These are phyloP conservation scores for Anethum foeniculum DNA, from an alignment of 140 eudicot species.

Conservation along the genomic window DNA sequence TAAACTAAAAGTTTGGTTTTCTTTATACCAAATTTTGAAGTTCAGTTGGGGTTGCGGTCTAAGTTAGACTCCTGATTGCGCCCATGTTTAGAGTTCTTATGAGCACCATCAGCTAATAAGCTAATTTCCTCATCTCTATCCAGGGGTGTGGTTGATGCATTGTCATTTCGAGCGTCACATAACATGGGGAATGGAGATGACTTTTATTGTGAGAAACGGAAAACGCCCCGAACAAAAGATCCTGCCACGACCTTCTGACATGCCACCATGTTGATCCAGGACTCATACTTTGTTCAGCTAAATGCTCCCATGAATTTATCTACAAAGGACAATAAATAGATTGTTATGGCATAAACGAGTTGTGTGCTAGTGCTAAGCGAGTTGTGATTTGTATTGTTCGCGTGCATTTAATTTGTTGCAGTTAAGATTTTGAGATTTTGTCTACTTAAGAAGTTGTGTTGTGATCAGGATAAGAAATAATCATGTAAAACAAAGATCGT, in stretches of 20 bases:
- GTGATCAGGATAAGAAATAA: background rate
- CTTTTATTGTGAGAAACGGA: slow-evolving; percentile 11
- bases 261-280: slow-evolving; percentile 7
- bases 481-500: background rate
- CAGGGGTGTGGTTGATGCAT: slow-evolving; percentile 14
- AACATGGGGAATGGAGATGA: slow-evolving; percentile 12
- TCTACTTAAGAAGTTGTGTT: background rate
- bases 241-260: background rate
- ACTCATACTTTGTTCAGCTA: background rate
- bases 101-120: background rate
- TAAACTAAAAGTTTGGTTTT: too few relatives aligned
- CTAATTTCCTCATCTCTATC: background rate
- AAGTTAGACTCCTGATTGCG: too few relatives aligned
- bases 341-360: background rate
- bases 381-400: background rate
- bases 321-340: background rate
- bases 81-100: too few relatives aligned
- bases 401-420: background rate
- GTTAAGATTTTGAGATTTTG: background rate
- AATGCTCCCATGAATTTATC: background rate
- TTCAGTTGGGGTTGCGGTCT: too few relatives aligned
- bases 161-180: slow-evolving; percentile 14
- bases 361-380: background rate
- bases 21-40: too few relatives aligned
- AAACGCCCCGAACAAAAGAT: background rate